These are phyloP conservation scores for Olyra latifolia DNA, from an alignment of 176 grass and related monocot genomes.

Conservation along the genomic window DNA sequence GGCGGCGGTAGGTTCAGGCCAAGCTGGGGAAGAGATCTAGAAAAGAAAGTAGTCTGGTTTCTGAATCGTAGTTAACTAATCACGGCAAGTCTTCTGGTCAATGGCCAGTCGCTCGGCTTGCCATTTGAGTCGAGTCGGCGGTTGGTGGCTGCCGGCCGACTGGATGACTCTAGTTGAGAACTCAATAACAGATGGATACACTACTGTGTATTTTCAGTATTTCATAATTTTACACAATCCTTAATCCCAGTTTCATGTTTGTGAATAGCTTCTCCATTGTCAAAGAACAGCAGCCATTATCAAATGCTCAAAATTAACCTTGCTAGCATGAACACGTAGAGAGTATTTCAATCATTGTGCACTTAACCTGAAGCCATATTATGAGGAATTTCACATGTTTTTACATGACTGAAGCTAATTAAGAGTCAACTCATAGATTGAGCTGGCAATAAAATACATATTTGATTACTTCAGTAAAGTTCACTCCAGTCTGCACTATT, in stretches of 20 bases:
- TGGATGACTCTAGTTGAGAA: no score
- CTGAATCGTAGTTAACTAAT: no score
- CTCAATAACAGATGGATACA: no score
- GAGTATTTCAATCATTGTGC: background rate
- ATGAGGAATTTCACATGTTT: background rate
- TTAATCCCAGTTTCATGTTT: conserved; percentile 4
- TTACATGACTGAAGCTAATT: background rate
- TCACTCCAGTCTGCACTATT: background rate
- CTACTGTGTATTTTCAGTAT: conserved; percentile 5
- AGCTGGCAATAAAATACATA: background rate
- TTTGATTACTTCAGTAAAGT: background rate
- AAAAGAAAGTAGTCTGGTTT: no score
- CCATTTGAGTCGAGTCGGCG: no score
- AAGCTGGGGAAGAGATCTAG: no score
- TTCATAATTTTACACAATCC: conserved; percentile 14
- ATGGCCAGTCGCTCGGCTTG: no score
- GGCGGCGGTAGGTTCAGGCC: no score
- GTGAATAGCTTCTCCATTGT: background rate
- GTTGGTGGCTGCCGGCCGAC: no score
- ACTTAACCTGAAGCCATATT: background rate
- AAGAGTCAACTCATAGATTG: background rate
- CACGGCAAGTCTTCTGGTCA: no score
- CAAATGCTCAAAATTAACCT: conserved; percentile 1
- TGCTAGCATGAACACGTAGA: background rate
- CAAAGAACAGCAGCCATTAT: conserved; percentile 3